A percentile compares a stretch with the other conserved stretches of the same genome.
phyloP scores from a whole-genome alignment of 805 yeast genomes.

The Sungouiella thailandica region DNA sequence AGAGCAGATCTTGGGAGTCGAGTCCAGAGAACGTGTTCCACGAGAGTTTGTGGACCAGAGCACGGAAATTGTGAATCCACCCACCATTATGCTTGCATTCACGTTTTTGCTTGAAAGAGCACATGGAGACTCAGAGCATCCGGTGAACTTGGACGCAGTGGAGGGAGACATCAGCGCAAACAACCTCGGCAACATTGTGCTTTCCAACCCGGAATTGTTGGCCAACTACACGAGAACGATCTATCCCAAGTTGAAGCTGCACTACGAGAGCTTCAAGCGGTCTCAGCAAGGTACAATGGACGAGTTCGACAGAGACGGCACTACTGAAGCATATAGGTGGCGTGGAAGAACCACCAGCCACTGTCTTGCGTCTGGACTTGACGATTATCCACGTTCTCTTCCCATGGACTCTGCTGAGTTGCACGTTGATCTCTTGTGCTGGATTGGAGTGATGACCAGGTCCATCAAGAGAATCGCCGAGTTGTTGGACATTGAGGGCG shows the following conservation, averaged over 20 bases:
- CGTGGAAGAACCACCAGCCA: conserved; percentile 82
- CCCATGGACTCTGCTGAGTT: conserved; percentile 84
- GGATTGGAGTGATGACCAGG: conserved; percentile 92
- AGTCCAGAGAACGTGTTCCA: conserved; percentile 86
- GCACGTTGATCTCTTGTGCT: conserved; percentile 81
- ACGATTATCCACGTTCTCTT: conserved; percentile 86
- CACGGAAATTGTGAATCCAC: conserved; percentile 91
- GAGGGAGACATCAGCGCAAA: conserved; percentile 7
- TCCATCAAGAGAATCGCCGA: conserved; percentile 73
- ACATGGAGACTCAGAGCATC: conserved; percentile 4
- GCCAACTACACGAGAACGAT: conserved; percentile 54
- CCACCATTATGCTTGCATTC: conserved; percentile 78
- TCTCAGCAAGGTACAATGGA: conserved; percentile 74
- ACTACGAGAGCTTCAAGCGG: conserved; percentile 78
- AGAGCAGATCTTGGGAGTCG: conserved; percentile 89
- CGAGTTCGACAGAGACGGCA: conserved; percentile 57
- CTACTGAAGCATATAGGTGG: conserved; percentile 80
- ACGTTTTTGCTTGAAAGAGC: conserved; percentile 42
- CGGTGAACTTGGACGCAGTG: conserved; percentile 13
- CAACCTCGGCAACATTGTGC: conserved; percentile 47
- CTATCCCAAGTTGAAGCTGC: conserved; percentile 71
- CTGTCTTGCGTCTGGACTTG: conserved; percentile 89
- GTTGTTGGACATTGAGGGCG: conserved; percentile 54
- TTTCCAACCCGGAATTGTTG: conserved; percentile 56
- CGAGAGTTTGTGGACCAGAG: conserved; percentile 77